A percentile compares a stretch with the other conserved stretches of the same genome.
phyloP scores from a whole-genome alignment of 768 basidiomycete species.

The Pilatotrama ljubarskyi region DNA sequence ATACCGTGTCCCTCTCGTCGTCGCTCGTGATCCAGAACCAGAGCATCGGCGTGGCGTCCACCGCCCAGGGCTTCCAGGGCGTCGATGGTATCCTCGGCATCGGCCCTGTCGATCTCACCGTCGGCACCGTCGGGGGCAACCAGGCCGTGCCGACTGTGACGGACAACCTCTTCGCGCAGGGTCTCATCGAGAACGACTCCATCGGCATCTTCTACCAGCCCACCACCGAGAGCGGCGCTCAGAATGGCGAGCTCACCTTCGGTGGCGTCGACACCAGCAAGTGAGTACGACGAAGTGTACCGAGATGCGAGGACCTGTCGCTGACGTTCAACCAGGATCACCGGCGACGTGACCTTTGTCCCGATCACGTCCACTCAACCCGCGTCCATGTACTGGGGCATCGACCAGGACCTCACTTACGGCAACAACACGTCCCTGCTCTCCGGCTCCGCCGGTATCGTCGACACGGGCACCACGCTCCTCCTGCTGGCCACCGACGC shows the following conservation, averaged over 20 bases:
- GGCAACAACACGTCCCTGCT: conserved; percentile 34
- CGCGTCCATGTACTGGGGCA: conserved; percentile 51
- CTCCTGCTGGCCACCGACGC: conserved; percentile 59
- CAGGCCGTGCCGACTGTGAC: conserved; percentile 52
- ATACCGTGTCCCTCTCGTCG: conserved; percentile 45
- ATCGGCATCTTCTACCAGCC: conserved; percentile 57
- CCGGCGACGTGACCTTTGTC: conserved; percentile 31
- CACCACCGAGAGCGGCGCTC: conserved; percentile 35
- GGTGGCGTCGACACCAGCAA: conserved; percentile 51
- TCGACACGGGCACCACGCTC: conserved; percentile 56
- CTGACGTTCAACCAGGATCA: conserved; percentile 12
- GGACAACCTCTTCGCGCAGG: conserved; percentile 54
- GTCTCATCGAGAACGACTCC: conserved; percentile 44
- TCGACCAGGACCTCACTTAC: conserved; percentile 45
- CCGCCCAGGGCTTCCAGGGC: conserved; percentile 43
- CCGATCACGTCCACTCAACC: conserved; percentile 48
- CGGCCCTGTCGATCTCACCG: conserved; percentile 52
- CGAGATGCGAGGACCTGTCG: not conserved
- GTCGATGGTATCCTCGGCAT: conserved; percentile 58
- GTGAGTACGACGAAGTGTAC: conserved; percentile 24
- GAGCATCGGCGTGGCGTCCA: conserved; percentile 48
- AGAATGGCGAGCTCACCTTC: conserved; percentile 58
- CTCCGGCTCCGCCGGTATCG: conserved; percentile 44
- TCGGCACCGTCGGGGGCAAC: conserved; percentile 42
- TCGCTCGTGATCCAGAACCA: conserved; percentile 47